A percentile compares a stretch with the other conserved stretches of the same genome.
These are phyloP conservation scores for Cordyceps cateniannulata DNA, from an alignment of 2,329 filamentous ascomycete genomes.

Conservation along the genomic window DNA sequence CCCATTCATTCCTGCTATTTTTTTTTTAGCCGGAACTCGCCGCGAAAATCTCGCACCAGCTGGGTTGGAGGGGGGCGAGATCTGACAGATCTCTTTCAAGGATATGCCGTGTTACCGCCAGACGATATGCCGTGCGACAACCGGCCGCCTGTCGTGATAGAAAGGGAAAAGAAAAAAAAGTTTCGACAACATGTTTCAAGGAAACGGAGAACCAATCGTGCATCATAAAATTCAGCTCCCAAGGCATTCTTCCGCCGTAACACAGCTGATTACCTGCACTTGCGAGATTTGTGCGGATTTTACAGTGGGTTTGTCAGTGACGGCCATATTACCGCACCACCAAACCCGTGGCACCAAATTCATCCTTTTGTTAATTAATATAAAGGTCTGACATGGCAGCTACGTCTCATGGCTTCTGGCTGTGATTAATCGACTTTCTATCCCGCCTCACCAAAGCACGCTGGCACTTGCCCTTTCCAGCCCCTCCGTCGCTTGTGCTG, in stretches of 20 bases:
- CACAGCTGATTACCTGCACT: constrained; percentile 1
- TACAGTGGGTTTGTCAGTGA: constrained; percentile 15
- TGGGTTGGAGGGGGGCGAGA: neutral
- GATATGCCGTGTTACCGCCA: neutral
- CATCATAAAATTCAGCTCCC: neutral
- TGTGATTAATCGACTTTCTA: neutral
- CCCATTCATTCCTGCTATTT: neutral
- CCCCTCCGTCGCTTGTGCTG: neutral
- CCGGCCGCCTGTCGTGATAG: neutral
- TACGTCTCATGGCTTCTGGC: neutral
- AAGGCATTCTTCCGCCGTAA: neutral
- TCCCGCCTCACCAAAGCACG: neutral
- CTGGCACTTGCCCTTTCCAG: neutral
- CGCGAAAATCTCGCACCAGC: neutral
- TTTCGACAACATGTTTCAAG: neutral
- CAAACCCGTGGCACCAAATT: neutral
- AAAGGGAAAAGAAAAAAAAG: too few relatives aligned
- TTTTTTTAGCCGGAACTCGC: too few relatives aligned
- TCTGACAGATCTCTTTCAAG: neutral
- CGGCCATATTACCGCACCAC: constrained; percentile 4
- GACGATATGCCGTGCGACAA: neutral
- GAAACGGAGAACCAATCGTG: neutral
- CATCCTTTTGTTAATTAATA: neutral
- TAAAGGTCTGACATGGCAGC: constrained; percentile 7
- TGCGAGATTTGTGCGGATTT: constrained; percentile 33